Conservation (phyloP, 2,329 filamentous ascomycete genomes). For the Botrytis galanthina region DNA sequence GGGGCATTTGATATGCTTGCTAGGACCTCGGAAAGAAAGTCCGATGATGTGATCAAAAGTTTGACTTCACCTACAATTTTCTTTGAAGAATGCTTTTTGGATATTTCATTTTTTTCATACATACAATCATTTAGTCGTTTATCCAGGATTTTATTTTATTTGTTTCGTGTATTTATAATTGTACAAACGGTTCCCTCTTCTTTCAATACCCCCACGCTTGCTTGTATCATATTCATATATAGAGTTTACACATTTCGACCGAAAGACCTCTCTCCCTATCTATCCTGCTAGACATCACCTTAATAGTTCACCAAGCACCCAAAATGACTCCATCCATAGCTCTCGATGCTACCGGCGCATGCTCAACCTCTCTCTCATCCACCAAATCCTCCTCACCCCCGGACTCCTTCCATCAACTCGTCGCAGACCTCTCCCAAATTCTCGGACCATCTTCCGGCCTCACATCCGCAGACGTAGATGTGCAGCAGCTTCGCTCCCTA, state of each 20-base stretch:
- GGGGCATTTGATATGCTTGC: neutral
- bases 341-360: neutral
- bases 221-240: neutral
- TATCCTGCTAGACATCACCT: neutral
- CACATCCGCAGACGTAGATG: slow-evolving; percentile 77
- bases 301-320: neutral
- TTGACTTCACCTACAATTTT: slow-evolving; percentile 1
- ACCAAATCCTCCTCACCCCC: slow-evolving; percentile 34
- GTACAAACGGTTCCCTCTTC: neutral
- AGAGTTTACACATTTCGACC: neutral
- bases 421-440: slow-evolving; percentile 67
- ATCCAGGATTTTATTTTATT: neutral
- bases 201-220: neutral
- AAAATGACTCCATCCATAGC: slow-evolving; percentile 18
- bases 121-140: slow-evolving; percentile 1
- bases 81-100: neutral
- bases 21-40: neutral
- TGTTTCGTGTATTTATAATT: neutral
- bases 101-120: neutral
- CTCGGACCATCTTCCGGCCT: slow-evolving; percentile 81
- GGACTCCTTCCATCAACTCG: slow-evolving; percentile 65
- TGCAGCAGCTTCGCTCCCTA: slow-evolving; percentile 64
- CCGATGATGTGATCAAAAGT: neutral
- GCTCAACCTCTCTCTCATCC: neutral
- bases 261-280: neutral